phyloP scores from a whole-genome alignment of 2,329 filamentous ascomycete genomes.

The Paecilomyces variotii region DNA sequence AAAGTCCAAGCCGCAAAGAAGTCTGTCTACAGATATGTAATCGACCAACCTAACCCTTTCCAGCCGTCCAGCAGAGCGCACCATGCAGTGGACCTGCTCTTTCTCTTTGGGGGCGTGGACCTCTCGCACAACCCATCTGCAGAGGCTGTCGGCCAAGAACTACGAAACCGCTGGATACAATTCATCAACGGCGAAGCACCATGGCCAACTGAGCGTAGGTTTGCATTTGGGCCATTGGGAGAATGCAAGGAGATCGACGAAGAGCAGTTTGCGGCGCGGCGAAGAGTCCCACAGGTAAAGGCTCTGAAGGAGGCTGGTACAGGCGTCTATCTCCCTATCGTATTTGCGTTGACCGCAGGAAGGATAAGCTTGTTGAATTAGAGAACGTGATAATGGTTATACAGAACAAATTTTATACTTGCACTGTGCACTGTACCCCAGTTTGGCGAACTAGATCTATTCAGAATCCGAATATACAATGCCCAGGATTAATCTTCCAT shows the following conservation, averaged over 20 bases:
- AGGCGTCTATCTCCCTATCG: constrained; percentile 21
- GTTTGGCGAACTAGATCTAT: no score
- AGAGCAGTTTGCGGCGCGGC: constrained; percentile 23
- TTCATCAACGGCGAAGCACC: constrained; percentile 32
- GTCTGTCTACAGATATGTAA: constrained; percentile 31
- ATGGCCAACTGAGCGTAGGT: constrained; percentile 25
- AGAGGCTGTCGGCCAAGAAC: constrained; percentile 22
- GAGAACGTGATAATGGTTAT: not conserved
- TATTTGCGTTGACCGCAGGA: constrained; percentile 28
- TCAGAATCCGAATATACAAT: not conserved
- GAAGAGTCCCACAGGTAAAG: constrained; percentile 24
- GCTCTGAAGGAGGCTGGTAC: constrained; percentile 21
- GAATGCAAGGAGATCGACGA: constrained; percentile 24
- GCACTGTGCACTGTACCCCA: no score
- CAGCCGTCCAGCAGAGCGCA: constrained; percentile 40
- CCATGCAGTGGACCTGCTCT: constrained; percentile 41
- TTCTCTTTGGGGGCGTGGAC: constrained; percentile 37
- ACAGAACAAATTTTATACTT: not conserved
- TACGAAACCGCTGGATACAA: constrained; percentile 34
- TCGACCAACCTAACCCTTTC: constrained; percentile 43
- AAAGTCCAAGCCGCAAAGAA: constrained; percentile 18
- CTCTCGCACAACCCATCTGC: constrained; percentile 28
- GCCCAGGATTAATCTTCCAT: not conserved
- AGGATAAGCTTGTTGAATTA: constrained; percentile 37
- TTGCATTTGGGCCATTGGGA: constrained; percentile 36